Evolutionary conservation across 2,329 filamentous ascomycete genomes (phyloP).

Genomic region (Lachnellula hyalina): DNA sequence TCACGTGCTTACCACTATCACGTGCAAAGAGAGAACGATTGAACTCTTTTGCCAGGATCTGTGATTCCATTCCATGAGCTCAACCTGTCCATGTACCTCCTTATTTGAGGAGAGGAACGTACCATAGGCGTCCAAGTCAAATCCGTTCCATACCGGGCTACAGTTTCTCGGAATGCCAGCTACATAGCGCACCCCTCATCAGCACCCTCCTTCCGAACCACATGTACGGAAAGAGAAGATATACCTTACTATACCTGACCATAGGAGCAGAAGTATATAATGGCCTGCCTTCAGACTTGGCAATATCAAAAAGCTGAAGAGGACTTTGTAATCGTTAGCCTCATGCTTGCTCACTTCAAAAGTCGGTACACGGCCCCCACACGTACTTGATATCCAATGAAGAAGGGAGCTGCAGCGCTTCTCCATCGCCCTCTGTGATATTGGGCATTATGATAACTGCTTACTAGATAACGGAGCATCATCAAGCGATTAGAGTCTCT

Average conservation of each 20-base stretch:
- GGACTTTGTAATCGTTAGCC: conserved; percentile 37
- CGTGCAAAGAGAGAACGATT: conserved; percentile 55
- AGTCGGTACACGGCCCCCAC: neutral
- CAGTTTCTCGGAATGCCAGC: conserved; percentile 65
- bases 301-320: conserved; percentile 53
- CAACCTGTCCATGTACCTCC: neutral
- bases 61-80: neutral
- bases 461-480: neutral
- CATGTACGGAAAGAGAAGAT: neutral
- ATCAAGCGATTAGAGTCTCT: neutral
- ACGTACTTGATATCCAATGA: conserved; percentile 16
- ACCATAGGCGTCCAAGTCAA: conserved; percentile 68
- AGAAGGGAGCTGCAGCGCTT: conserved; percentile 1
- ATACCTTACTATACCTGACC: conserved; percentile 57
- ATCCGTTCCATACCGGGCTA: conserved; percentile 59
- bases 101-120: neutral
- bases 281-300: conserved; percentile 46
- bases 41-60: conserved; percentile 62
- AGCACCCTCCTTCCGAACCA: neutral
- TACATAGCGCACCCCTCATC: conserved; percentile 30
- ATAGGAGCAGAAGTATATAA: conserved; percentile 60
- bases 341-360: neutral
- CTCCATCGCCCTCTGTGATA: conserved; percentile 4
- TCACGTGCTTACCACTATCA: conserved; percentile 46
- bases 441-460: conserved; percentile 3